Conservation (phyloP, 1,284 basidiomycete species). For the Salmacisia buchloeana region DNA sequence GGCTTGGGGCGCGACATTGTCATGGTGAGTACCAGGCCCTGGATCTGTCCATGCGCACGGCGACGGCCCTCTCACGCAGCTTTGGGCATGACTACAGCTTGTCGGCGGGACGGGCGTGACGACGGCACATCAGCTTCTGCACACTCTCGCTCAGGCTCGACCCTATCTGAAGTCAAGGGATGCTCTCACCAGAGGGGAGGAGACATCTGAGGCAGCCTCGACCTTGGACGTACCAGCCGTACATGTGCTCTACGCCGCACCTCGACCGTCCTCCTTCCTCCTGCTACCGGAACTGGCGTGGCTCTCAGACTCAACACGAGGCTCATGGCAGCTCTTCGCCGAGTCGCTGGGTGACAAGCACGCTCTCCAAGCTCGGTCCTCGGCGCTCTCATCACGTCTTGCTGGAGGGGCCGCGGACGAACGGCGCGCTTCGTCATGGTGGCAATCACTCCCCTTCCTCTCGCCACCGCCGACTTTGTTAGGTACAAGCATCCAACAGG, state of each 20-base stretch:
- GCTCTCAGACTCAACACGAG: too few species aligned
- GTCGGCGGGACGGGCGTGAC: slow-evolving; percentile 36
- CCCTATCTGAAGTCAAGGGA: too few species aligned
- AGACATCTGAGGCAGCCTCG: neutral
- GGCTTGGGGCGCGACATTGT: slow-evolving; percentile 10
- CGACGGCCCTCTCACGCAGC: neutral
- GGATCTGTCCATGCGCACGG: neutral
- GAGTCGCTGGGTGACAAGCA: too few species aligned
- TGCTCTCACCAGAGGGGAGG: too few species aligned
- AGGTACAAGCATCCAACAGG: too few species aligned
- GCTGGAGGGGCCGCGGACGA: too few species aligned
- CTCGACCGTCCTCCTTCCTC: neutral
- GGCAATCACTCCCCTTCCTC: too few species aligned
- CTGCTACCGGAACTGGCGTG: neutral
- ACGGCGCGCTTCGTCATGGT: too few species aligned
- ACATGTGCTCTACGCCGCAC: neutral
- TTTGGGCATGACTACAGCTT: slow-evolving; percentile 19
- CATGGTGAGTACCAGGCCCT: slow-evolving; percentile 11
- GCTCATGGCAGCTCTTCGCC: too few species aligned
- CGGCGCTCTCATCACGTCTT: too few species aligned
- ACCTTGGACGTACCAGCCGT: neutral
- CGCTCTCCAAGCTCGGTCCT: too few species aligned
- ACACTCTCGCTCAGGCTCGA: slow-evolving; percentile 18
- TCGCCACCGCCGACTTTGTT: too few species aligned
- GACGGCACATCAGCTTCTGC: slow-evolving; percentile 32